Conservation (phyloP, 768 basidiomycete genomes). For the Hypholoma fasciculare region DNA sequence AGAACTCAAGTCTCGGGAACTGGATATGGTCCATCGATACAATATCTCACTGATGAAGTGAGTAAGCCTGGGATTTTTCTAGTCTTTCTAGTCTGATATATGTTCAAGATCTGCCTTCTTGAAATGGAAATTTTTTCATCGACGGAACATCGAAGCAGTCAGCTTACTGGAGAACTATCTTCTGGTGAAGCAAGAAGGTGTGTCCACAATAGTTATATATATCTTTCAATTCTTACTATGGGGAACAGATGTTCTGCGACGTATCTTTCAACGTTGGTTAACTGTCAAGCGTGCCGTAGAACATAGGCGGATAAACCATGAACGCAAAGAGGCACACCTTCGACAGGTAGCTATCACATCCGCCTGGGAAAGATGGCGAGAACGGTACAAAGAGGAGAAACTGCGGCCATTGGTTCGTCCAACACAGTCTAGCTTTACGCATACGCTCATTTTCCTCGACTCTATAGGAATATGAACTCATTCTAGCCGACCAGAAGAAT, state of each 20-base stretch:
- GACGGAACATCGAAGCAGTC: conserved; percentile 67
- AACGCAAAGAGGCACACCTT: conserved; percentile 63
- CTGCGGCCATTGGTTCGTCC: conserved; percentile 63
- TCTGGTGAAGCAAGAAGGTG: conserved; percentile 79
- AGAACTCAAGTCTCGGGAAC: conserved; percentile 68
- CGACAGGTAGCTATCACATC: conserved; percentile 47
- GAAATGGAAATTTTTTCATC: conserved; percentile 67
- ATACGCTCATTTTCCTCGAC: conserved; percentile 5
- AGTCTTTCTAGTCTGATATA: neutral
- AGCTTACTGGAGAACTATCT: conserved; percentile 85
- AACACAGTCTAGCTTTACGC: neutral
- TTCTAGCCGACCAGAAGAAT: conserved; percentile 58
- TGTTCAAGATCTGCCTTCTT: conserved; percentile 51
- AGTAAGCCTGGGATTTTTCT: neutral
- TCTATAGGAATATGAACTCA: conserved; percentile 57
- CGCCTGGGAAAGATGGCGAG: conserved; percentile 83
- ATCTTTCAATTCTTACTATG: neutral
- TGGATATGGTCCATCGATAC: conserved; percentile 56
- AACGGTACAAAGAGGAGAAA: conserved; percentile 62
- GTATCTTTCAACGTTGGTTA: conserved; percentile 73
- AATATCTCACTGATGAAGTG: conserved; percentile 33
- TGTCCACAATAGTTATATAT: conserved; percentile 6
- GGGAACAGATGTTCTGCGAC: conserved; percentile 60
- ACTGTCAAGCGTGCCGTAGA: conserved; percentile 56
- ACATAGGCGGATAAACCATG: conserved; percentile 60